Evolutionary conservation across 140 eudicot species (phyloP).

Genomic region (Erigeron philadelphicus): DNA sequence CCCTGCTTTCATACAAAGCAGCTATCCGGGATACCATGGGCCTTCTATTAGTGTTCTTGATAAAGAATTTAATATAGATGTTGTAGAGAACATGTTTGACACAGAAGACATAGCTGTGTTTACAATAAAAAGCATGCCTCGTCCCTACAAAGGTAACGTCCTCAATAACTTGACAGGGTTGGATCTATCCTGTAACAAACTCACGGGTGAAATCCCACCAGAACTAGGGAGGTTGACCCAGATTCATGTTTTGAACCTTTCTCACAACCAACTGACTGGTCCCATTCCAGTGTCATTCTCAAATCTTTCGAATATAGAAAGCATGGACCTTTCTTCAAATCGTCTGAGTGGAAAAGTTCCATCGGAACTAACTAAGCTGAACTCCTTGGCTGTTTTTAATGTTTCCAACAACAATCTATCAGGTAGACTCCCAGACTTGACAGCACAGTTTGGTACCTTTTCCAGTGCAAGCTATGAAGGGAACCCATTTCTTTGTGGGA

Average conservation of each 20-base stretch:
- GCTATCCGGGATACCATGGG: too few relatives aligned
- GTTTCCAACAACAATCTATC: slow-evolving; percentile 34
- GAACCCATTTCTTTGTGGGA: slow-evolving; percentile 36
- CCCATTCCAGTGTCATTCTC: slow-evolving; percentile 21
- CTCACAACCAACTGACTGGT: slow-evolving; percentile 26
- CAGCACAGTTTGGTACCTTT: slow-evolving; percentile 33
- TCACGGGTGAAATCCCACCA: slow-evolving; percentile 30
- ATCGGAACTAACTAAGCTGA: slow-evolving; percentile 14
- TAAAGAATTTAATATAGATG: too few relatives aligned
- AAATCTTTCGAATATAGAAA: slow-evolving; percentile 20
- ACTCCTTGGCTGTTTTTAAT: slow-evolving; percentile 12
- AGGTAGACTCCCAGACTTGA: slow-evolving; percentile 26
- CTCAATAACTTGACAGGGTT: too few relatives aligned
- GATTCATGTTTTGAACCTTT: slow-evolving; percentile 22
- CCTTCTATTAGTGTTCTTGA: too few relatives aligned
- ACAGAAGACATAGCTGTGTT: too few relatives aligned
- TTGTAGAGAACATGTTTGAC: too few relatives aligned
- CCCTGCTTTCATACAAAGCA: not conserved
- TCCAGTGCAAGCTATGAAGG: slow-evolving; percentile 25
- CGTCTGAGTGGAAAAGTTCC: slow-evolving; percentile 29
- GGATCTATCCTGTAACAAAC: not conserved
- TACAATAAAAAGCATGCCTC: too few relatives aligned
- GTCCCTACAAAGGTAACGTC: too few relatives aligned
- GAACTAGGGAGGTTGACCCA: slow-evolving; percentile 20
- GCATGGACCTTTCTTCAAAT: slow-evolving; percentile 35